Percentiles rank a stretch among this genome's conserved stretches.
phyloP scores from a whole-genome alignment of 805 yeast genomes.

The Pichia insulana region DNA sequence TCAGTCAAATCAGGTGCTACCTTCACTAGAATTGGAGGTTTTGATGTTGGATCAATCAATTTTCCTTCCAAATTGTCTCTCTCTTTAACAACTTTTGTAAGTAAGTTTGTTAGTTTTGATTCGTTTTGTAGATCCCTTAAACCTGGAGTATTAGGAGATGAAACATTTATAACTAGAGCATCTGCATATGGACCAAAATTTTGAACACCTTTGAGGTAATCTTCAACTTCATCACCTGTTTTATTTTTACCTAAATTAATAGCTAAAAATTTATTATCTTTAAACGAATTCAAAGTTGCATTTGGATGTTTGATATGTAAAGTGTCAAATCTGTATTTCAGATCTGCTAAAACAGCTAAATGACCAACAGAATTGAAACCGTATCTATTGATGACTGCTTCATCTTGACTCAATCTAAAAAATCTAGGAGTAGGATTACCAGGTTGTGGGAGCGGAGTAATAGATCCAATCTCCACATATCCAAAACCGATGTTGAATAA shows the following conservation, averaged over 20 bases:
- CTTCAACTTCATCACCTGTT: conserved; percentile 81
- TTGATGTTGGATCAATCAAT: conserved; percentile 29
- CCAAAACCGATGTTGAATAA: conserved; percentile 74
- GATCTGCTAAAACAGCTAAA: conserved; percentile 56
- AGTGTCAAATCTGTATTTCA: conserved; percentile 52
- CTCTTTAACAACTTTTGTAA: conserved; percentile 59
- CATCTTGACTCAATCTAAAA: conserved; percentile 76
- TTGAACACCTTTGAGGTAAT: conserved; percentile 77
- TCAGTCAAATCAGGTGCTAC: conserved; percentile 89
- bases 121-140: conserved; percentile 79
- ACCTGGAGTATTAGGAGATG: conserved; percentile 96
- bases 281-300: conserved; percentile 35
- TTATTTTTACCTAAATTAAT: conserved; percentile 90
- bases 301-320: conserved; percentile 23
- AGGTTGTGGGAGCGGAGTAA: conserved; percentile 88
- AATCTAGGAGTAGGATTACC: conserved; percentile 94
- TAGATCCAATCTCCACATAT: conserved; percentile 87
- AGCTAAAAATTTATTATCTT: conserved; percentile 59
- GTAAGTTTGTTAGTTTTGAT: conserved; percentile 56
- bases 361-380: conserved; percentile 94
- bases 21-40: conserved; percentile 81
- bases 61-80: conserved; percentile 44
- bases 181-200: conserved; percentile 80
- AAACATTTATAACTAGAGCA: conserved; percentile 81
- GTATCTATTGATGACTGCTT: conserved; percentile 87